These are phyloP conservation scores for Rhynchosporium agropyri DNA, from an alignment of 2,329 filamentous ascomycete genomes.

Conservation along the genomic window DNA sequence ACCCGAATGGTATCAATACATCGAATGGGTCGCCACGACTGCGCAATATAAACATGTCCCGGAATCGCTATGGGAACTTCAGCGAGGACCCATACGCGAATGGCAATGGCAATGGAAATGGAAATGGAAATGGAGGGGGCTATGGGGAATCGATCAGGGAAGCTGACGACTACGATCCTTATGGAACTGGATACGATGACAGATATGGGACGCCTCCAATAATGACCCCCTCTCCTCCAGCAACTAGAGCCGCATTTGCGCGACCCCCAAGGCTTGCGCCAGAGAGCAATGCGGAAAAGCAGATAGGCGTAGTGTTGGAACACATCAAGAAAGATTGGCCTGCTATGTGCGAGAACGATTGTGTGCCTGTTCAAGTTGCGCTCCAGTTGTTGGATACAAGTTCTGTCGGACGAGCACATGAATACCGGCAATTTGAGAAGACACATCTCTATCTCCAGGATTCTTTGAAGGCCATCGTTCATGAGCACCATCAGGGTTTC, in stretches of 20 bases:
- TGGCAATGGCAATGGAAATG: conserved; percentile 31
- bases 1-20: conserved; percentile 33
- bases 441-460: conserved; percentile 89
- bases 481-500: conserved; percentile 98
- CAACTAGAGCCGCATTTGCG: conserved; percentile 28
- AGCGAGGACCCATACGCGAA: conserved; percentile 40
- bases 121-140: conserved; percentile 29
- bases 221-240: conserved; percentile 30
- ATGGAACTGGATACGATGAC: conserved; percentile 37
- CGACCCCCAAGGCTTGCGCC: conserved; percentile 31
- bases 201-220: conserved; percentile 37
- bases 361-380: conserved; percentile 91
- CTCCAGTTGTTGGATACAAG: conserved; percentile 92
- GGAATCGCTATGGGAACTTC: conserved; percentile 40
- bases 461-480: conserved; percentile 91
- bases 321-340: conserved; percentile 90
- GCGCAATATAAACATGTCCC: conserved; percentile 38
- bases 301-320: conserved; percentile 61
- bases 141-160: conserved; percentile 33
- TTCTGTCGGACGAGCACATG: conserved; percentile 87
- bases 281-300: conserved; percentile 40
- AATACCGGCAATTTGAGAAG: conserved; percentile 81
- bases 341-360: conserved; percentile 85
- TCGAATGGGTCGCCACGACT: conserved; percentile 29
- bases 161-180: conserved; percentile 41